Evolutionary conservation across 768 basidiomycete species (phyloP).

Genomic region (Hericium rajendrae): DNA sequence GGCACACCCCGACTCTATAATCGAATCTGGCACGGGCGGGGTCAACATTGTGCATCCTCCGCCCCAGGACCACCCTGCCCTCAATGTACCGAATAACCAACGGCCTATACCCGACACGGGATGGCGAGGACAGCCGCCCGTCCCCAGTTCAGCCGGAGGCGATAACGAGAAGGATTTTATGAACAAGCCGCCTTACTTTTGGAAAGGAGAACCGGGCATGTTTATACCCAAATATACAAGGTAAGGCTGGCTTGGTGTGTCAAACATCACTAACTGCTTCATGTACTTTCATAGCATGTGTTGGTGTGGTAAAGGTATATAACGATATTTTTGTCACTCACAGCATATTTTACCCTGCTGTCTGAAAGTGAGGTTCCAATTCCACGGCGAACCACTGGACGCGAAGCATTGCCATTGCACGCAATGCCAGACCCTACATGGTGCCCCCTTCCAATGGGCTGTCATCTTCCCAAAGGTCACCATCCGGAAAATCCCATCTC

Average conservation of each 20-base stretch:
- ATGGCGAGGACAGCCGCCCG: conserved; percentile 14
- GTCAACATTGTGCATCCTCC: too few relatives aligned
- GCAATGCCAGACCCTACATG: conserved; percentile 22
- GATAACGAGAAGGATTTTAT: conserved; percentile 19
- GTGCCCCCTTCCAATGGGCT: conserved; percentile 26
- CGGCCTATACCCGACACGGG: conserved; percentile 18
- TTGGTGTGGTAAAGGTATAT: conserved; percentile 21
- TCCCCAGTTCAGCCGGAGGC: conserved; percentile 20
- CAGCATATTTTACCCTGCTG: not conserved
- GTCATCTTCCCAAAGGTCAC: conserved; percentile 26
- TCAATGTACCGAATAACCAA: not conserved
- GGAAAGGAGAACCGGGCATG: conserved; percentile 16
- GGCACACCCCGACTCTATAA: too few relatives aligned
- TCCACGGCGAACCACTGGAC: conserved; percentile 24
- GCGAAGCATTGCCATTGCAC: conserved; percentile 26
- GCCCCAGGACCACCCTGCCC: too few relatives aligned
- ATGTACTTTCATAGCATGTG: conserved; percentile 14
- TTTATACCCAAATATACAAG: conserved; percentile 18
- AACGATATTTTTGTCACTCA: not conserved
- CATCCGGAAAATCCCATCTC: too few relatives aligned
- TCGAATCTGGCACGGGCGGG: too few relatives aligned
- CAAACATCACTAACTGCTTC: not conserved
- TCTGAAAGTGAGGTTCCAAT: conserved; percentile 18
- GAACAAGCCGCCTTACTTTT: conserved; percentile 23
- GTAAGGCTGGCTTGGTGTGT: conserved; percentile 3